Base-by-base conservation (phyloP, 441 rosid species). In the Kokia cookei region DNA sequence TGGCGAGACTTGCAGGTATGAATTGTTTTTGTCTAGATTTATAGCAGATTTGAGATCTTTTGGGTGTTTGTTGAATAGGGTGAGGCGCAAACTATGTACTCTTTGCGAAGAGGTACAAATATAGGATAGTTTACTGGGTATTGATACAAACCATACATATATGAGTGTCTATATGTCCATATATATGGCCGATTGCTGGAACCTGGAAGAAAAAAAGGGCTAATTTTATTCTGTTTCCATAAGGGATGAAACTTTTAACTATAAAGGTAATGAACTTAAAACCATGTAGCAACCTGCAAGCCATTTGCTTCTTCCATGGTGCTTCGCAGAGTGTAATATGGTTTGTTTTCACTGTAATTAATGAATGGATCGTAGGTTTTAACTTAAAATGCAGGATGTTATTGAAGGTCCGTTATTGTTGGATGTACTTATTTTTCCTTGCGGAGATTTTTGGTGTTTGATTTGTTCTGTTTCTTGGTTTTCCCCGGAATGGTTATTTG, bases 1-100 rank as follows among this genome's bases (percentile, higher is more conserved):
- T 64, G 99, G 97, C 53, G 99, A 96, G 86, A 96, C 98, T 84
- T 96, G 97, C 98, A 91, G 99, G 99, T 96, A 29, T n/a, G 24
- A 10, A 10, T 59, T 59, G 7, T 68, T n/a, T n/a, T 32, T 29
- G 60, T 9, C 29, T 26, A 27, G 7, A 57, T 63, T 65, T 48
- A 35, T 42, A 42, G 32, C 14, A 58, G 4, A 37, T n/a, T 27
- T 51, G 24, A 17, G 53, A 26, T 24, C 65, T n/a, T 19, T 69
- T 1, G 27, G 66, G 67, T 8, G 50, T 37, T 68, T 40, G 73
- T 53, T 12, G 48, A 53, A 58, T 67, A 15, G 37, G 27, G 76
- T 15, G 40, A 35, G 26, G 17, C 54, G 43, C 55, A 26, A 37
- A 40, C 24, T 50, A 50, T 64, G 10, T 27, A 53, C 11, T 35